These are phyloP conservation scores for Penicillium janthinellum DNA, from an alignment of 2,329 filamentous ascomycete species.

Conservation along the genomic window DNA sequence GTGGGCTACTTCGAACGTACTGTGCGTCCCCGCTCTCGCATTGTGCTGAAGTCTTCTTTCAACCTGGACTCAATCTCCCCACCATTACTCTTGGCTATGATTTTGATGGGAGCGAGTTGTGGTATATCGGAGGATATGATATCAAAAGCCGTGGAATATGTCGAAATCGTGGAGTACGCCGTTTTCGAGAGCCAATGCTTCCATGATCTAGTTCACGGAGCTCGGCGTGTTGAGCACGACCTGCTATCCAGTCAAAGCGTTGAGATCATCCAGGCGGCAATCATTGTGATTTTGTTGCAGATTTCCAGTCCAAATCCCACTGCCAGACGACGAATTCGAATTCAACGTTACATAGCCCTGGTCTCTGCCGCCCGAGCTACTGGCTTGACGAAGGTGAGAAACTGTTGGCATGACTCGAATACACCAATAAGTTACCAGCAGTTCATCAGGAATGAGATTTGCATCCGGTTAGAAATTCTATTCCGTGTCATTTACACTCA, in stretches of 20 bases:
- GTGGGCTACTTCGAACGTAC: conserved; percentile 19
- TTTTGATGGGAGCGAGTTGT: conserved; percentile 13
- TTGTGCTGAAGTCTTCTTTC: conserved; percentile 17
- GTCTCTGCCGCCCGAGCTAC: conserved; percentile 17
- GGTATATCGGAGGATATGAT: not conserved
- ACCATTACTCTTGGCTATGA: conserved; percentile 5
- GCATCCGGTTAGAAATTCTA: conserved; percentile 9
- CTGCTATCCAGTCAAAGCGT: not conserved
- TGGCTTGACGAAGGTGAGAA: conserved; percentile 7
- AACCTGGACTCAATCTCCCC: conserved; percentile 5
- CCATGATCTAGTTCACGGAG: not conserved
- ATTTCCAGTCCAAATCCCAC: conserved; percentile 12
- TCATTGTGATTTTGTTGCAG: conserved; percentile 16
- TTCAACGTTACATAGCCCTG: conserved; percentile 17
- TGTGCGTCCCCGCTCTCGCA: conserved; percentile 19
- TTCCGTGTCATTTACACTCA: not conserved
- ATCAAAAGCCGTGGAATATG: conserved; percentile 2
- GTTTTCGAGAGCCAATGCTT: conserved; percentile 10
- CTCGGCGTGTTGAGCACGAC: not conserved
- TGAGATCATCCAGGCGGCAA: conserved; percentile 14
- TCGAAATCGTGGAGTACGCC: conserved; percentile 4
- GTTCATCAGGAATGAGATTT: conserved; percentile 13
- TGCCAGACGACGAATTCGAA: conserved; percentile 12
- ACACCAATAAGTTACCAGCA: not conserved
- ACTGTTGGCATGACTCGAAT: conserved; percentile 11